A percentile compares a stretch with the other conserved stretches of the same genome.
These are phyloP conservation scores for Dipteronia sinensis DNA, from an alignment of 345 rosid genomes.

Conservation along the genomic window DNA sequence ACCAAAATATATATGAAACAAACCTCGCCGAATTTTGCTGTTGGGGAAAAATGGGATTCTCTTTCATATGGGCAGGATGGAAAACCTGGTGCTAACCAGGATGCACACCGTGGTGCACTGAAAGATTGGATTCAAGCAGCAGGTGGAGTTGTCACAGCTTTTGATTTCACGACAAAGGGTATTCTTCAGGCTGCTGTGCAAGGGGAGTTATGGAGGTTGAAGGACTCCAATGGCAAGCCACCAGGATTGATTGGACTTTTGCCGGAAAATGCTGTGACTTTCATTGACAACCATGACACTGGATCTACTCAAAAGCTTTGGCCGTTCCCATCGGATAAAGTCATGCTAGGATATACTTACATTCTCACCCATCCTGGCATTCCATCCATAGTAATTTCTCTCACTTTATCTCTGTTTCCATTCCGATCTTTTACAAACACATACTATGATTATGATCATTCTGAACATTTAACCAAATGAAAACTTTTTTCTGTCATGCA, in stretches of 20 bases:
- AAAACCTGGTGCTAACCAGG: conserved; percentile 53
- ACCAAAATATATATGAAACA: conserved; percentile 52
- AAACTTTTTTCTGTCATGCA: conserved; percentile 25
- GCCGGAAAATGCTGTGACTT: conserved; percentile 79
- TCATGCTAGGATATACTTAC: conserved; percentile 88
- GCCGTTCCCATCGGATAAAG: conserved; percentile 80
- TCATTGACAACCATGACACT: conserved; percentile 82
- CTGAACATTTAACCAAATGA: background rate
- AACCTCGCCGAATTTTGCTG: conserved; percentile 70
- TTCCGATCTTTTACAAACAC: background rate
- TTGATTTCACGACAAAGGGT: conserved; percentile 90
- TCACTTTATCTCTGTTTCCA: background rate
- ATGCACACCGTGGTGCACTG: conserved; percentile 56
- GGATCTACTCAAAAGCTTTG: conserved; percentile 60
- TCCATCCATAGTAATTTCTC: conserved; percentile 60
- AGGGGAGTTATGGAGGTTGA: conserved; percentile 81
- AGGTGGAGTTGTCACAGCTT: conserved; percentile 62
- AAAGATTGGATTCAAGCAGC: conserved; percentile 65
- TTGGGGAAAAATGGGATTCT: conserved; percentile 75
- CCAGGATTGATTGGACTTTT: conserved; percentile 72
- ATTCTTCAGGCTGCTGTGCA: conserved; percentile 72
- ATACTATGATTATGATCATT: background rate
- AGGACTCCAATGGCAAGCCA: conserved; percentile 68
- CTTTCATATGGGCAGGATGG: conserved; percentile 58
- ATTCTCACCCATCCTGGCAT: conserved; percentile 86